These are phyloP conservation scores for Trametes sp. DNA, from an alignment of 1,284 basidiomycete genomes.

Conservation along the genomic window DNA sequence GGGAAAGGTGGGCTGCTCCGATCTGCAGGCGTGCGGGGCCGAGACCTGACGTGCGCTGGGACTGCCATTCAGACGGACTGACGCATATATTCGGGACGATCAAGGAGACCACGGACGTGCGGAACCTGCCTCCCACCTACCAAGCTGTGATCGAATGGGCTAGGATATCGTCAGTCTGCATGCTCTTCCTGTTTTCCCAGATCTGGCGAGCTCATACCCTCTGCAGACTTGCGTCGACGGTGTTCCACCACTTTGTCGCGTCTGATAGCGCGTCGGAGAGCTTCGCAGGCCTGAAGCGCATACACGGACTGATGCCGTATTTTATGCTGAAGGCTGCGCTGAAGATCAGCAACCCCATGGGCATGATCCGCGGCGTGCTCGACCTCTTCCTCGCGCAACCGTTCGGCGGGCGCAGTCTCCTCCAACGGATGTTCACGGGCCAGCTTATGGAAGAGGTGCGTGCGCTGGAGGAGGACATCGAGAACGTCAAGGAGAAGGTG, in stretches of 20 bases:
- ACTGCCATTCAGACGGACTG: conserved; percentile 72
- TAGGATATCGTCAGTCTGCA: conserved; percentile 87
- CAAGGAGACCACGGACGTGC: conserved; percentile 81
- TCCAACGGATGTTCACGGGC: conserved; percentile 96
- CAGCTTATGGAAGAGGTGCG: conserved; percentile 91
- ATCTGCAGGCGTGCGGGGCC: neutral
- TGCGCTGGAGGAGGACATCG: conserved; percentile 85
- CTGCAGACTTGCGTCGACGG: conserved; percentile 86
- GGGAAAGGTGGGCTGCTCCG: conserved; percentile 63
- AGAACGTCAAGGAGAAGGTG: conserved; percentile 87
- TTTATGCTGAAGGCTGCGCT: conserved; percentile 94
- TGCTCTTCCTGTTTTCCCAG: neutral
- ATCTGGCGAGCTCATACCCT: neutral
- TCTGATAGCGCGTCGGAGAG: conserved; percentile 93
- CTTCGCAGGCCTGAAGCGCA: conserved; percentile 87
- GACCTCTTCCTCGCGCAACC: conserved; percentile 99
- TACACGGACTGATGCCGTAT: conserved; percentile 98
- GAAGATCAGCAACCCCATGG: conserved; percentile 94
- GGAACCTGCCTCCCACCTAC: conserved; percentile 86
- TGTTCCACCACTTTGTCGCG: conserved; percentile 95
- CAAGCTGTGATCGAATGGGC: conserved; percentile 95
- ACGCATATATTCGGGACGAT: conserved; percentile 89
- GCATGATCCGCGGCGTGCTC: conserved; percentile 92
- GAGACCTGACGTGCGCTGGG: neutral
- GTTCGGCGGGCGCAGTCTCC: conserved; percentile 91